Evolutionary conservation across 2,329 filamentous ascomycete genomes (phyloP), one percentile per base, ranked within the genome.

Genomic region (Trichoderma cornu-damae): DNA sequence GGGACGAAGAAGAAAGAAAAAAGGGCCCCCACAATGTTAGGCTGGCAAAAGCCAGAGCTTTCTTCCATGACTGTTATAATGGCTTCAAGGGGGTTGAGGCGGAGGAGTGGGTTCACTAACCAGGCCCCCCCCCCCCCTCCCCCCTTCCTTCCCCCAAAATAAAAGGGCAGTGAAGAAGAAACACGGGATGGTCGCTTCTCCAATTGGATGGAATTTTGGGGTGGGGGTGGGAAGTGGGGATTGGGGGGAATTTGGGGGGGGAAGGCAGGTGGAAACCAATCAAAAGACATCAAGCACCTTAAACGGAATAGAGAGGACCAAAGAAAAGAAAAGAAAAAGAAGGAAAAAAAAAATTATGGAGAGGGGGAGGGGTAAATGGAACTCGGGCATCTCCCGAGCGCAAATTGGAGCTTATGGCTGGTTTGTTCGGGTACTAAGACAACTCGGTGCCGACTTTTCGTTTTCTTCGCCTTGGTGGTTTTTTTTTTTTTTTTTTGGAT

Each of bases 371-470:
- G 35, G 43, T 38, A 49, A 34, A 34, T 14, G 20, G 44, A 35
- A 57, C 53, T 57, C 53, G 53, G 53, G 20, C 53, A 57, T 57
- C 53, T 57, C 43, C 53, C 53, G 53, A 57, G 53, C 53, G 53
- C 53, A 57, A 42, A 40, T 42, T 57, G 53, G 53, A 48, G 53
- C 46, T 57, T 57, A 55, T 40, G 37, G 49, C 37, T 52, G 49
- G n/a, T n/a, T n/a, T n/a, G n/a, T n/a, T 52, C 42, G 44, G 44
- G 40, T 43, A 53, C 50, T 26, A 30, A 26, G 43, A 34, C 20
- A 43, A 24, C 26, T n/a, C n/a, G n/a, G n/a, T n/a, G n/a, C n/a
- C n/a, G n/a, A n/a, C n/a, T n/a, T n/a, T n/a, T n/a, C n/a, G n/a
- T n/a, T n/a, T n/a, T n/a, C n/a, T n/a, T n/a, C n/a, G n/a, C n/a